These are phyloP conservation scores for Suhomyces canberraensis DNA, from an alignment of 805 yeast genomes.

Conservation along the genomic window DNA sequence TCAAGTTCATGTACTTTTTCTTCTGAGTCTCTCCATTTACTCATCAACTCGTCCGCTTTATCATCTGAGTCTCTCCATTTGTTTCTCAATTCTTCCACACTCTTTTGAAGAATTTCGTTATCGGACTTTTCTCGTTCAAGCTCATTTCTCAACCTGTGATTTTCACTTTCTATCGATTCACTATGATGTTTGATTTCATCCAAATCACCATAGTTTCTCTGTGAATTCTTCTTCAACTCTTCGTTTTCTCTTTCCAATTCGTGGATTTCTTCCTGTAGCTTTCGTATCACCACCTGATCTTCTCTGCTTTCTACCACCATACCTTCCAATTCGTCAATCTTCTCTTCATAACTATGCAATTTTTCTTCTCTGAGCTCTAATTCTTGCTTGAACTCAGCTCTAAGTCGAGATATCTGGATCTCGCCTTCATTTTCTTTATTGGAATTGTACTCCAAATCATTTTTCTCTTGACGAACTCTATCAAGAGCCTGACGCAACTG, in stretches of 20 bases:
- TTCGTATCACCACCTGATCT: neutral
- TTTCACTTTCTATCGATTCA: neutral
- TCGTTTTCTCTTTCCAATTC: neutral
- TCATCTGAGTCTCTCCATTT: neutral
- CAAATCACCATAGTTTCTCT: neutral
- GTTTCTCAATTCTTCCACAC: neutral
- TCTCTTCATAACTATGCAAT: constrained; percentile 4
- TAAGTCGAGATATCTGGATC: neutral
- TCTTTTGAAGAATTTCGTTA: neutral
- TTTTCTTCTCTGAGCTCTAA: constrained; percentile 1
- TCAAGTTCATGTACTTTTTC: constrained; percentile 1
- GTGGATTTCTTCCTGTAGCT: neutral
- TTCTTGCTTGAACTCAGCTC: constrained; percentile 2
- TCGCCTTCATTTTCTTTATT: constrained; percentile 8
- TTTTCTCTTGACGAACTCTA: constrained; percentile 1
- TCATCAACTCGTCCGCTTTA: too few species aligned
- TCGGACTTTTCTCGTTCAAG: neutral
- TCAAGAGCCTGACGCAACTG: constrained; percentile 1
- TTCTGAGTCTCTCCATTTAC: constrained; percentile 1
- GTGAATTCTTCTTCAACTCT: neutral
- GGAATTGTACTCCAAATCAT: constrained; percentile 2
- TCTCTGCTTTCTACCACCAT: neutral
- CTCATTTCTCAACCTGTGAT: neutral
- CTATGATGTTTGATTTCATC: neutral
- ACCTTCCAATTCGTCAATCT: constrained; percentile 5